A percentile compares a stretch with the other conserved stretches of the same genome.
These are phyloP conservation scores for Vitis hybrid DNA, from an alignment of 177 flowering plant genomes.

Conservation along the genomic window DNA sequence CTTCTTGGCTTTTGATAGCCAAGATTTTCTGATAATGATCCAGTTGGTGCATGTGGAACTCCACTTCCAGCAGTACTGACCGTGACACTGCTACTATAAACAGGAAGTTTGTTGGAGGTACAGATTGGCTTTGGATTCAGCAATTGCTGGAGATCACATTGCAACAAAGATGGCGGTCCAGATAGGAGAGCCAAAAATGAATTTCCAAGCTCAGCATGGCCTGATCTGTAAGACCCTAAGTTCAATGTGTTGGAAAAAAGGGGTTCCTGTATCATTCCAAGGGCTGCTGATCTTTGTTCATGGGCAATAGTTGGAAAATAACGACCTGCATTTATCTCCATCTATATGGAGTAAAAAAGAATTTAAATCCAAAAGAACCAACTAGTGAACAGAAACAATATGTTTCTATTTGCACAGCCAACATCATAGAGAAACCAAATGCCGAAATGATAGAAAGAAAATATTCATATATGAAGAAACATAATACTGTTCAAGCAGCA, in stretches of 20 bases:
- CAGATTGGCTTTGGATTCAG: conserved; percentile 17
- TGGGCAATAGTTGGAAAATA: conserved; percentile 26
- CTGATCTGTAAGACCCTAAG: conserved; percentile 22
- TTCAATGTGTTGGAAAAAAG: conserved; percentile 19
- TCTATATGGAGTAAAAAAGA: conserved; percentile 16
- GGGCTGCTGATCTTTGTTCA: conserved; percentile 17
- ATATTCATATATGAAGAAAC: no score
- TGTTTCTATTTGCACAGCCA: background rate
- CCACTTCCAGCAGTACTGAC: conserved; percentile 20
- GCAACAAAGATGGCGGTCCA: conserved; percentile 37
- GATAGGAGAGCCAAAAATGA: conserved; percentile 53
- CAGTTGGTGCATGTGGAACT: conserved; percentile 15
- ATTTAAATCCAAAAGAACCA: background rate
- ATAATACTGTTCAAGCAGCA: no score
- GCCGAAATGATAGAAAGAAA: background rate
- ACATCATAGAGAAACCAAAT: background rate
- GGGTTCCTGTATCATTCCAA: conserved; percentile 28
- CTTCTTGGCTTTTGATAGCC: conserved; percentile 15
- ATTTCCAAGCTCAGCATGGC: conserved; percentile 32
- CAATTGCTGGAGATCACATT: conserved; percentile 36
- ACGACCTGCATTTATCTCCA: conserved; percentile 29
- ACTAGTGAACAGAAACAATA: background rate
- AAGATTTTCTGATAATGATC: conserved; percentile 25
- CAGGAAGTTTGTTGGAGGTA: conserved; percentile 21
- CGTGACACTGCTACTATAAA: conserved; percentile 12